phyloP scores from a whole-genome alignment of 2,329 filamentous ascomycete species.

The Paraconiothyrium sp. region DNA sequence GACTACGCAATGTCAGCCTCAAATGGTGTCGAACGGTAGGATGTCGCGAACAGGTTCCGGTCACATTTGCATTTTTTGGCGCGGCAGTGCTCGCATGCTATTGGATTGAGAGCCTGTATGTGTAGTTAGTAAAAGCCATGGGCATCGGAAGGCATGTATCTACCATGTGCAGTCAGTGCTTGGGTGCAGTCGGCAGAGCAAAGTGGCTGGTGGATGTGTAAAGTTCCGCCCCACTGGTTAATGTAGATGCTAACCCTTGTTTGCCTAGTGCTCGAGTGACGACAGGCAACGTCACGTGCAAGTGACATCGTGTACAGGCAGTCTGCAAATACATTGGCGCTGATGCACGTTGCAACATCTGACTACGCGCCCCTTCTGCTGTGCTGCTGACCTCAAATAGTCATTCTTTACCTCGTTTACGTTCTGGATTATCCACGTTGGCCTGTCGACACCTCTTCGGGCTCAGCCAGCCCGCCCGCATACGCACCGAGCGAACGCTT shows the following conservation, averaged over 20 bases:
- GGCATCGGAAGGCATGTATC: background rate
- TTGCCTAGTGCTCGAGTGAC: background rate
- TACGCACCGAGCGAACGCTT: background rate
- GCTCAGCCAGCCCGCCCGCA: constrained; percentile 6
- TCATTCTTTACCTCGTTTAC: constrained; percentile 1
- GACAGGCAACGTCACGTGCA: background rate
- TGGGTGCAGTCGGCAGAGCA: background rate
- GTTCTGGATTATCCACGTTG: constrained; percentile 6
- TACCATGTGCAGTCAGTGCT: background rate
- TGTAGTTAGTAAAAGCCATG: background rate
- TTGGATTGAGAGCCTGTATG: constrained; percentile 23
- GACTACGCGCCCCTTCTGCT: background rate
- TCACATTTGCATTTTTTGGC: constrained; percentile 42
- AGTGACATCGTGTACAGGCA: background rate
- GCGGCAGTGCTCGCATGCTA: constrained; percentile 39
- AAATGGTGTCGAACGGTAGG: background rate
- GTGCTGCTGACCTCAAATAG: constrained; percentile 14
- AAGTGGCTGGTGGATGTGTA: background rate
- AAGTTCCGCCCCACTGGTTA: background rate
- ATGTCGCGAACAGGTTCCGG: constrained; percentile 29
- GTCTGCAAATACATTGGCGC: background rate
- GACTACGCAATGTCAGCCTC: constrained; percentile 23
- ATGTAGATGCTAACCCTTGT: background rate
- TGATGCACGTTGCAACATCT: background rate
- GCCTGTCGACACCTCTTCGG: background rate